Percentiles rank a stretch among this genome's conserved stretches.
These are phyloP conservation scores for Davidsoniella eucalypti DNA, from an alignment of 2,329 filamentous ascomycete genomes.

Conservation along the genomic window DNA sequence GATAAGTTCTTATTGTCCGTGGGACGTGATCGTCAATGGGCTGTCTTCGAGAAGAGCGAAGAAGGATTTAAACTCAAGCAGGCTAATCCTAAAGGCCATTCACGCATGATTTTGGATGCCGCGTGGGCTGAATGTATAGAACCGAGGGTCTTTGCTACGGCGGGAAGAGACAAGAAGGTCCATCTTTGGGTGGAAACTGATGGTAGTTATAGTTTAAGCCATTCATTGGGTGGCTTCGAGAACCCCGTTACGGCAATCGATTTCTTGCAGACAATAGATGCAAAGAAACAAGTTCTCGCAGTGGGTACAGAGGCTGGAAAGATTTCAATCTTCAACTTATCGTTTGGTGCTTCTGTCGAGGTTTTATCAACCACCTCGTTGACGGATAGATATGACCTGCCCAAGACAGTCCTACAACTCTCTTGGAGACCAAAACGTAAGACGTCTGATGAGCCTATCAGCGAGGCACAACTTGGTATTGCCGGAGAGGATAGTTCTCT, in stretches of 20 bases:
- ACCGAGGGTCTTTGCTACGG: conserved; percentile 56
- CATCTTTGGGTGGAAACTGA: conserved; percentile 45
- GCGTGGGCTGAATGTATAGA: conserved; percentile 53
- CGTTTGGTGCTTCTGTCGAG: background rate
- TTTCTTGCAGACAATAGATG: conserved; percentile 30
- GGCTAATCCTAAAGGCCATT: conserved; percentile 68
- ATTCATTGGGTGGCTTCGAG: conserved; percentile 30
- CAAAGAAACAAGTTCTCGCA: conserved; percentile 27
- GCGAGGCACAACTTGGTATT: conserved; percentile 25
- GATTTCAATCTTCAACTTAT: conserved; percentile 17
- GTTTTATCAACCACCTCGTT: conserved; percentile 6
- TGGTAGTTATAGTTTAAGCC: conserved; percentile 14
- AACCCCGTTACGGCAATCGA: conserved; percentile 56
- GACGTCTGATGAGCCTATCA: conserved; percentile 5
- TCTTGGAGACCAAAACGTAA: conserved; percentile 43
- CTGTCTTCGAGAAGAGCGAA: conserved; percentile 47
- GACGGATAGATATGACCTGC: conserved; percentile 25
- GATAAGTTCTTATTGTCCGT: conserved; percentile 69
- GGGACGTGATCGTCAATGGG: conserved; percentile 83
- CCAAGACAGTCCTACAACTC: conserved; percentile 49
- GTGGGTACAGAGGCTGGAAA: conserved; percentile 40
- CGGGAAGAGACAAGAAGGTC: conserved; percentile 74
- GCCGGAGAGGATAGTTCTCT: conserved; percentile 46
- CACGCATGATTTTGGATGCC: conserved; percentile 80
- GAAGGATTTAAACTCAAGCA: conserved; percentile 39